Percentiles rank a stretch among this genome's conserved stretches.
Conservation (phyloP, 805 yeast species). For the Hanseniaspora guilliermondii region DNA sequence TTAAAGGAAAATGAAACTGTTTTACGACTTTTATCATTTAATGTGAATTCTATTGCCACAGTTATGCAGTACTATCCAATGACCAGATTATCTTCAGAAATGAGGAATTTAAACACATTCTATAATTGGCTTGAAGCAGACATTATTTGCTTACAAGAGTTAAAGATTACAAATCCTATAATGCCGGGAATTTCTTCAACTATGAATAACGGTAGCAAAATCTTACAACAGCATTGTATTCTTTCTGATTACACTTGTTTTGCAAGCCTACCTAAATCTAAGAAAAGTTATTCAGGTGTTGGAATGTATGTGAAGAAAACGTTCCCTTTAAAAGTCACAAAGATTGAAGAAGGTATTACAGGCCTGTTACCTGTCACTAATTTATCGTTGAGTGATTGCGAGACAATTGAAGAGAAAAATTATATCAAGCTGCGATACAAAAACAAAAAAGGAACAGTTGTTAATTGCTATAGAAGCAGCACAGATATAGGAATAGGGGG, state of each 20-base stretch:
- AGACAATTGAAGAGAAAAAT: conserved; percentile 5
- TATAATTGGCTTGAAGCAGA: conserved; percentile 54
- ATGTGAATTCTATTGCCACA: conserved; percentile 74
- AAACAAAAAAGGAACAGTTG: not conserved
- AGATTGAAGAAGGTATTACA: conserved; percentile 86
- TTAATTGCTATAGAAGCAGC: conserved; percentile 20
- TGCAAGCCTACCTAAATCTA: conserved; percentile 51
- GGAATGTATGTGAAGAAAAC: conserved; percentile 56
- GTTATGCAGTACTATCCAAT: conserved; percentile 77
- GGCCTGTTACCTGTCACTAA: conserved; percentile 35
- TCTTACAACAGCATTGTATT: conserved; percentile 33
- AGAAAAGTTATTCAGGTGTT: conserved; percentile 86
- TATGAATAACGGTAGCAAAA: not conserved
- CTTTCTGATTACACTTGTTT: conserved; percentile 50
- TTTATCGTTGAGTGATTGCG: not conserved
- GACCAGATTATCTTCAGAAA: conserved; percentile 33
- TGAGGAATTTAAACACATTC: conserved; percentile 27
- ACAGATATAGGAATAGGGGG: conserved; percentile 49
- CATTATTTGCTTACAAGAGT: conserved; percentile 74
- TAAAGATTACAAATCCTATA: conserved; percentile 47
- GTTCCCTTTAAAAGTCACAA: conserved; percentile 44
- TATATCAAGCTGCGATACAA: conserved; percentile 16
- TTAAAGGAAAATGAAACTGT: not conserved
- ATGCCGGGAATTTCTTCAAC: conserved; percentile 18
- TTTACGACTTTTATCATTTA: conserved; percentile 55